Evolutionary conservation across 148 eudicot genomes (phyloP), one percentile per base, ranked within the genome.

Genomic region (Spergularia marina): DNA sequence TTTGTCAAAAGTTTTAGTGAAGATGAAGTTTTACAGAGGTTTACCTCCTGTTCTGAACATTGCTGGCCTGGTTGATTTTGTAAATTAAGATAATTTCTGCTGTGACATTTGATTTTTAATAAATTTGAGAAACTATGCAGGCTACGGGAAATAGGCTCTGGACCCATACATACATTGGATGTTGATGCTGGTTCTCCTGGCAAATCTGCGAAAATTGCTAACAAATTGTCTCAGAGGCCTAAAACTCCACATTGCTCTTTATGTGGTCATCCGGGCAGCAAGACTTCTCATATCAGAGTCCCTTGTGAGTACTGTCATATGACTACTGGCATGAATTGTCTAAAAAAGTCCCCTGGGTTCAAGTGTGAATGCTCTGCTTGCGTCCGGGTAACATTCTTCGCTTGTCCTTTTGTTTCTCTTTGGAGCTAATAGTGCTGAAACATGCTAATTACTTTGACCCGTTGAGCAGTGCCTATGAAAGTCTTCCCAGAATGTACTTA

Each of bases 261-360:
- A 47, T 95, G 98, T 86, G 98, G 98, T 78, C 98, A 95, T 88
- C 98, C 94, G 7, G 98, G 98, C 34, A 90, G 83, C 80, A 95
- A 89, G 87, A 87, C 78, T 71, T 73, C 83, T 61, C 98, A 95
- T 83, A 76, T 78, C 56, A 87, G 80, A 79, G 82, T 76, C 79
- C 82, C 92, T 20, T 95, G 98, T 70, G 85, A 81, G 78, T 78
- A 74, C 76, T 95, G 98, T 74, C 76, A 67, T 80, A 78, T 84
- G 70, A 78, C 49, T 66, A 59, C 82, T 34, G 83, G 85, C 18
- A 72, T 78, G 25, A 84, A 87, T 79, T 95, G 98, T 80, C 53
- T 62, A 55, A 74, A 39, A 67, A 95, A 89, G 82, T 86, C 94
- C 21, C 70, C 80, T 59, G 86, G 87, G 20, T 95, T 90, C 75